phyloP scores from a whole-genome alignment of 208 protist genomes.

The Leishmania lainsoni region DNA sequence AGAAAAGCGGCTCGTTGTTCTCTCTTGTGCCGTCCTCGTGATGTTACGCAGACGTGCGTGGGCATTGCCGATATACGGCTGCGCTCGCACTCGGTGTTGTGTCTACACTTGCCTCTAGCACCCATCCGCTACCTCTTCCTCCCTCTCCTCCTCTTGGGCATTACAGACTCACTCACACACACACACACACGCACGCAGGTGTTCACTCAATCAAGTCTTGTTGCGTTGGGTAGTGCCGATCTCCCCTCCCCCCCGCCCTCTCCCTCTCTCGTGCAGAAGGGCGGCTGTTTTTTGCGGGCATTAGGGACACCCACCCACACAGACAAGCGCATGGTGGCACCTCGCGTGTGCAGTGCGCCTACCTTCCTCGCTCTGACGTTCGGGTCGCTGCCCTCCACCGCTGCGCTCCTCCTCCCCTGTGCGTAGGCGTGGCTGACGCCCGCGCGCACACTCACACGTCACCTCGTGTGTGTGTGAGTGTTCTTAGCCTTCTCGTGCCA shows the following conservation, averaged over 20 bases:
- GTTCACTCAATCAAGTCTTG: not conserved
- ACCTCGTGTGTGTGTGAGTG: not conserved
- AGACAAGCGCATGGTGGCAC: not conserved
- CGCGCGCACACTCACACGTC: not conserved
- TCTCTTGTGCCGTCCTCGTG: not conserved
- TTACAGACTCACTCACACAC: not conserved
- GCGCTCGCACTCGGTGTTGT: not conserved
- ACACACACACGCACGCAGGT: not conserved
- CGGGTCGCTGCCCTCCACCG: not conserved
- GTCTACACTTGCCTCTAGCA: not conserved
- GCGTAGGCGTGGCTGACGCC: not conserved
- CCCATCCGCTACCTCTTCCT: not conserved
- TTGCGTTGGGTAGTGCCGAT: too few relatives aligned
- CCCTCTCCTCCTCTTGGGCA: not conserved
- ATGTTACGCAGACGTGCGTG: not conserved
- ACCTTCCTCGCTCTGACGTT: not conserved
- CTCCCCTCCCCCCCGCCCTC: not conserved
- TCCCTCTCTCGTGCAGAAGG: not conserved
- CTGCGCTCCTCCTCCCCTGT: not conserved
- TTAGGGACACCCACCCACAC: not conserved
- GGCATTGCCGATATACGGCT: not conserved
- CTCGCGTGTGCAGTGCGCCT: not conserved
- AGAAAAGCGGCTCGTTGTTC: not conserved
- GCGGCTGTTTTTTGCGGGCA: not conserved
- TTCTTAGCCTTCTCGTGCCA: not conserved